A percentile compares a stretch with the other conserved stretches of the same genome.
phyloP scores from a whole-genome alignment of 108 stramenopile genomes.

The Cyclotella cryptica region DNA sequence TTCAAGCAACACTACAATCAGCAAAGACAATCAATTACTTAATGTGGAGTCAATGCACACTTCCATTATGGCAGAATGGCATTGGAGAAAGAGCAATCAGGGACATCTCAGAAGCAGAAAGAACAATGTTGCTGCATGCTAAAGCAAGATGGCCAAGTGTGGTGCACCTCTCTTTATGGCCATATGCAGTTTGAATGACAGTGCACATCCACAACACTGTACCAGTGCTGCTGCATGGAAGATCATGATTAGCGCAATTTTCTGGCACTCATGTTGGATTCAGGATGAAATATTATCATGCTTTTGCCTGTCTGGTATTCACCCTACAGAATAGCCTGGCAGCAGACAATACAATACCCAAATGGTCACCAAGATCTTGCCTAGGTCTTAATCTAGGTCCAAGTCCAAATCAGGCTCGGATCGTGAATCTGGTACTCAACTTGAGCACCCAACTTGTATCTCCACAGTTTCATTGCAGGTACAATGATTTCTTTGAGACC shows the following conservation, averaged over 20 bases:
- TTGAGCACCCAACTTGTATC: slow-evolving; percentile 41
- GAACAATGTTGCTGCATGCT: slow-evolving; percentile 39
- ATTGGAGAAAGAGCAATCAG: slow-evolving; percentile 37
- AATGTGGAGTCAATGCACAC: slow-evolving; percentile 39
- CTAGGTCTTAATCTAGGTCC: slow-evolving; percentile 42
- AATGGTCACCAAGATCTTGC: slow-evolving; percentile 26
- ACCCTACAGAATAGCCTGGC: slow-evolving; percentile 22
- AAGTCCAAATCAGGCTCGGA: slow-evolving; percentile 19
- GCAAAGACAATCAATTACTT: slow-evolving; percentile 27
- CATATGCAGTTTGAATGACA: slow-evolving; percentile 20
- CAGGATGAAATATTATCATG: slow-evolving; percentile 13
- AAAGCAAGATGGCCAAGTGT: slow-evolving; percentile 37
- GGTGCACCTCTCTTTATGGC: slow-evolving; percentile 35
- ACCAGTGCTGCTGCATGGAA: neutral
- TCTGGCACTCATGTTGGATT: neutral
- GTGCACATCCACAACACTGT: slow-evolving; percentile 8
- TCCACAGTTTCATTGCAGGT: slow-evolving; percentile 43
- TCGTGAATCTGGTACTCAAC: slow-evolving; percentile 44
- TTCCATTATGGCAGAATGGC: slow-evolving; percentile 1
- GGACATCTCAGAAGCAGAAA: slow-evolving; percentile 28
- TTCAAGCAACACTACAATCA: neutral
- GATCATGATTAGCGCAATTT: slow-evolving; percentile 23
- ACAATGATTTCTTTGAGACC: slow-evolving; percentile 27
- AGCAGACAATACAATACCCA: slow-evolving; percentile 19
- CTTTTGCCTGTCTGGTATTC: slow-evolving; percentile 37